These are phyloP conservation scores for Diversispora eburnea DNA, from an alignment of 192 early-diverging fungal species.

Conservation along the genomic window DNA sequence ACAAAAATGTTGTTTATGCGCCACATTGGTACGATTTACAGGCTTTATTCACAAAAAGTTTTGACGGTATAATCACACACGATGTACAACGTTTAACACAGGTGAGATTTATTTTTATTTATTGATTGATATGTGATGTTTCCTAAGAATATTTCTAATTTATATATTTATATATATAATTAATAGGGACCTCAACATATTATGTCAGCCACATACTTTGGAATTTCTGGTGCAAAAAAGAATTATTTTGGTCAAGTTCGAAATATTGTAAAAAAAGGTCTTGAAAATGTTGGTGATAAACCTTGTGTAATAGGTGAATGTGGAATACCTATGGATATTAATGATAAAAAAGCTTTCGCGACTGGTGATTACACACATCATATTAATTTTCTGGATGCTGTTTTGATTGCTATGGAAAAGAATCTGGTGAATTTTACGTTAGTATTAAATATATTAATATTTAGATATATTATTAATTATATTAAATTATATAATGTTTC, in stretches of 20 bases:
- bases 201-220: slow-evolving; percentile 74
- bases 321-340: slow-evolving; percentile 87
- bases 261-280: slow-evolving; percentile 59
- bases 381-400: slow-evolving; percentile 72
- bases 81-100: slow-evolving; percentile 73
- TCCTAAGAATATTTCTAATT: slow-evolving; percentile 4
- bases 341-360: slow-evolving; percentile 64
- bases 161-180: background rate
- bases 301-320: slow-evolving; percentile 76
- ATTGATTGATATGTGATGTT: background rate
- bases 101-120: slow-evolving; percentile 39
- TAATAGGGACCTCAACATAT: slow-evolving; percentile 62
- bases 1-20: slow-evolving; percentile 64
- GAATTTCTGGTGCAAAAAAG: slow-evolving; percentile 63
- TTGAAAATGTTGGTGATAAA: slow-evolving; percentile 56
- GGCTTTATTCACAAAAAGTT: slow-evolving; percentile 67
- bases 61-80: slow-evolving; percentile 71
- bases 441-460: slow-evolving; percentile 13
- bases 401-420: slow-evolving; percentile 66
- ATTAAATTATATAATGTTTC: too few relatives aligned
- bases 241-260: slow-evolving; percentile 74
- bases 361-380: slow-evolving; percentile 71
- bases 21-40: slow-evolving; percentile 90
- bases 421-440: slow-evolving; percentile 76
- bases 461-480: background rate